These are phyloP conservation scores for Massariosphaeria phaeospora DNA, from an alignment of 495 filamentous ascomycete genomes.

Conservation along the genomic window DNA sequence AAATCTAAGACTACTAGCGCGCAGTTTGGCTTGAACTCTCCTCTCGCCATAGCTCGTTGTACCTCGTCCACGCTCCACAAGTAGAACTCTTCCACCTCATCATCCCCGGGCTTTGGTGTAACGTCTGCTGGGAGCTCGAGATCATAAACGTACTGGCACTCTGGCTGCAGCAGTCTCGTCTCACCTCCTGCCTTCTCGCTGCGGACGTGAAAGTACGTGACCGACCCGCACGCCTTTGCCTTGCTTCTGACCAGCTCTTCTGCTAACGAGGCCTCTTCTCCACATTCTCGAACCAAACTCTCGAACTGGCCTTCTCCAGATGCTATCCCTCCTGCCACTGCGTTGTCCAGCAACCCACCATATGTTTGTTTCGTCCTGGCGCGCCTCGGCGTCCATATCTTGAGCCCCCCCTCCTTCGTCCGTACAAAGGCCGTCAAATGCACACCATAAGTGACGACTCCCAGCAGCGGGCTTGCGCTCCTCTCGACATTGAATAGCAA, in stretches of 20 bases:
- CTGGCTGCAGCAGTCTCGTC: conserved; percentile 80
- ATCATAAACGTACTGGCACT: conserved; percentile 89
- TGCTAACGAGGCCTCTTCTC: conserved; percentile 84
- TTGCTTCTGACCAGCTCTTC: conserved; percentile 59
- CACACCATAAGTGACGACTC: conserved; percentile 80
- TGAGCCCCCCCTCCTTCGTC: conserved; percentile 47
- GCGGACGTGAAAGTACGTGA: conserved; percentile 82
- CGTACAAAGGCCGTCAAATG: conserved; percentile 77
- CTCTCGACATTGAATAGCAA: conserved; percentile 76
- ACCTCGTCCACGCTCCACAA: conserved; percentile 71
- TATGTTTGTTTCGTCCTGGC: conserved; percentile 76
- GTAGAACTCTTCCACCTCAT: conserved; percentile 83
- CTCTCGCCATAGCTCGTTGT: conserved; percentile 60
- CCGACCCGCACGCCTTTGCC: conserved; percentile 57
- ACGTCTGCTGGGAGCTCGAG: conserved; percentile 67
- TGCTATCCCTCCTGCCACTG: conserved; percentile 84
- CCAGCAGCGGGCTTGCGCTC: conserved; percentile 72
- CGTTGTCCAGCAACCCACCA: conserved; percentile 85
- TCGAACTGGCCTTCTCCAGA: conserved; percentile 71
- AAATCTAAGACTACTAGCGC: conserved; percentile 80
- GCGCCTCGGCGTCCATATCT: conserved; percentile 79
- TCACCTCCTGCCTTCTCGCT: conserved; percentile 77
- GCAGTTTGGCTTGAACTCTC: conserved; percentile 93
- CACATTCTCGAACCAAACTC: conserved; percentile 76
- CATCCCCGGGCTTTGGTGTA: conserved; percentile 68